phyloP scores from a whole-genome alignment of 2,329 filamentous ascomycete species.

The Plenodomus lindquistii region DNA sequence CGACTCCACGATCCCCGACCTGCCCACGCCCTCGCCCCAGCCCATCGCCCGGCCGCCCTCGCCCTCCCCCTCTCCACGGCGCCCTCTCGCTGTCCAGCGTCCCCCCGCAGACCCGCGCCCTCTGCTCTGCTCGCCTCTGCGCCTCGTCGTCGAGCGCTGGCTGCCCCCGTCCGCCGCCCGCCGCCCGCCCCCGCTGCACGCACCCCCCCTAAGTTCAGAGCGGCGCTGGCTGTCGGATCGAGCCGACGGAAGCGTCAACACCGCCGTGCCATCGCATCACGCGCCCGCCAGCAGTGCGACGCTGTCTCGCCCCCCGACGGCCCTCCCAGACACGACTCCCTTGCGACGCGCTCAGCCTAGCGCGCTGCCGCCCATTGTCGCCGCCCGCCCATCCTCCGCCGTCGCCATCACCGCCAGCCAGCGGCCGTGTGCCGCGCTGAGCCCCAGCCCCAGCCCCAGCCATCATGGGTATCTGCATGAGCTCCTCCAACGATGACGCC shows the following conservation, averaged over 20 bases:
- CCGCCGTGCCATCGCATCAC: constrained; percentile 21
- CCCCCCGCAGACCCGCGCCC: too few relatives aligned
- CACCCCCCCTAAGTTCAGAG: constrained; percentile 20
- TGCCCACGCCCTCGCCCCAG: not conserved
- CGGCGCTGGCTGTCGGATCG: constrained; percentile 16
- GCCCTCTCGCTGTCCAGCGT: too few relatives aligned
- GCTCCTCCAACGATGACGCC: constrained; percentile 79
- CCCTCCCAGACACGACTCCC: constrained; percentile 12
- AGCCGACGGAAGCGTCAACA: constrained; percentile 28
- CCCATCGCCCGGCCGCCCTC: not conserved
- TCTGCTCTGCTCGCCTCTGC: constrained; percentile 3
- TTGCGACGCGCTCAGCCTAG: constrained; percentile 38
- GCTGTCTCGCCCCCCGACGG: constrained; percentile 23
- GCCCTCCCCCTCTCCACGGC: not conserved
- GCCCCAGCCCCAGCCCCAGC: too few relatives aligned
- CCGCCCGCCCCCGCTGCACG: constrained; percentile 12
- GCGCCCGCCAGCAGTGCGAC: constrained; percentile 22
- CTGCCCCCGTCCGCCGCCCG: constrained; percentile 7
- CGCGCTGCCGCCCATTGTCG: constrained; percentile 13
- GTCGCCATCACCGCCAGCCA: constrained; percentile 24
- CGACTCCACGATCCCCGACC: not conserved
- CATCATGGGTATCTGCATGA: constrained; percentile 93
- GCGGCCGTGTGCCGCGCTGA: constrained; percentile 36
- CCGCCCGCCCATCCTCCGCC: constrained; percentile 17
- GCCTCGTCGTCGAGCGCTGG: constrained; percentile 14